Evolutionary conservation across 2,329 filamentous ascomycete species (phyloP).

Genomic region (Exophiala oligosperma): DNA sequence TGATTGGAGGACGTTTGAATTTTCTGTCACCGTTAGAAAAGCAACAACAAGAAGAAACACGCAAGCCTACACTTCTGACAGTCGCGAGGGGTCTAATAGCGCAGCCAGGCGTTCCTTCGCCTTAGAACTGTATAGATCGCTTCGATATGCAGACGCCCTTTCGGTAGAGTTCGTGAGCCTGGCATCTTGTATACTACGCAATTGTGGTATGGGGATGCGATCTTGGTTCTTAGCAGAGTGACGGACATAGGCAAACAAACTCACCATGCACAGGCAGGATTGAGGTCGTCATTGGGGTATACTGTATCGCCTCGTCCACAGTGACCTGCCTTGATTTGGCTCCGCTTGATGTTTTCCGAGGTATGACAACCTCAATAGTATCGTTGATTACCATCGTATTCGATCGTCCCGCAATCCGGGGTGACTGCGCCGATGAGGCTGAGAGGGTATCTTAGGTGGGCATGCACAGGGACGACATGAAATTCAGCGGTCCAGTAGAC

Average conservation of each 20-base stretch:
- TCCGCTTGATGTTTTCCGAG: slow-evolving; percentile 13
- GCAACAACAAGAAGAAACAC: not conserved
- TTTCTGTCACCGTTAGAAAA: slow-evolving; percentile 10
- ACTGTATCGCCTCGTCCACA: slow-evolving; percentile 50
- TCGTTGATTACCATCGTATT: slow-evolving; percentile 5
- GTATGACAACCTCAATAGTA: slow-evolving; percentile 43
- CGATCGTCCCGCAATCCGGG: not conserved
- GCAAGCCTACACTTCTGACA: slow-evolving; percentile 20
- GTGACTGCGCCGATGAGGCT: not conserved
- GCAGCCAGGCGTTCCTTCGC: slow-evolving; percentile 17
- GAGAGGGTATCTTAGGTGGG: not conserved
- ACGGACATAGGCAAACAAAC: slow-evolving; percentile 5
- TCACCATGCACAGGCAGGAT: slow-evolving; percentile 44
- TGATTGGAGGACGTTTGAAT: slow-evolving; percentile 20
- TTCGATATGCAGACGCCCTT: slow-evolving; percentile 17
- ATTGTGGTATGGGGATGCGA: slow-evolving; percentile 25
- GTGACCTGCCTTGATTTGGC: slow-evolving; percentile 36
- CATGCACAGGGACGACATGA: not conserved
- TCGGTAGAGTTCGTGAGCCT: slow-evolving; percentile 18
- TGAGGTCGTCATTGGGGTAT: slow-evolving; percentile 51
- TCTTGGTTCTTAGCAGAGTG: slow-evolving; percentile 15
- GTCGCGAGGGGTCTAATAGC: slow-evolving; percentile 18
- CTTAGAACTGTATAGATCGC: slow-evolving; percentile 13
- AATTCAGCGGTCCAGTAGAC: not conserved
- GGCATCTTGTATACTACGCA: slow-evolving; percentile 13